Evolutionary conservation across 2,329 filamentous ascomycete species (phyloP).

Genomic region (Colletotrichum horii): DNA sequence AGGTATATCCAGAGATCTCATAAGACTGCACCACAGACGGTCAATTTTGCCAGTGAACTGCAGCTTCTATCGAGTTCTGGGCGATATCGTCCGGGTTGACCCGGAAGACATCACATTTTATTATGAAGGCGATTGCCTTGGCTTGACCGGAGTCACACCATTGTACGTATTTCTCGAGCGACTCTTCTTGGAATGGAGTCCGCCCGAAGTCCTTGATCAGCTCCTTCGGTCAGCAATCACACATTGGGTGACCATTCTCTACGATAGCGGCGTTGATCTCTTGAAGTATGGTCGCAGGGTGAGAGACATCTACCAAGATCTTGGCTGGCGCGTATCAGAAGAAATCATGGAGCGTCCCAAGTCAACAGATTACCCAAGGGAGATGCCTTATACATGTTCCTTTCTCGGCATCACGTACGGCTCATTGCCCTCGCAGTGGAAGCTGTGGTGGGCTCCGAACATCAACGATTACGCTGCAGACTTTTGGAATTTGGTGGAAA

Average conservation of each 20-base stretch:
- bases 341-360: accelerated
- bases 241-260: background rate
- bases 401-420: background rate
- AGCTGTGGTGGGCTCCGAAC: background rate
- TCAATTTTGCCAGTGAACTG: background rate
- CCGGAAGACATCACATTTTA: background rate
- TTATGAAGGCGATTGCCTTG: accelerated
- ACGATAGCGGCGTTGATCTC: background rate
- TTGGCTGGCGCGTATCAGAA: background rate
- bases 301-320: accelerated
- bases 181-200: accelerated
- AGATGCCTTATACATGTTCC: background rate
- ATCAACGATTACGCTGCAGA: background rate
- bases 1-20: accelerated
- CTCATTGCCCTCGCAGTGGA: background rate
- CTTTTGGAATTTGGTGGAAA: background rate
- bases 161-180: accelerated
- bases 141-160: accelerated
- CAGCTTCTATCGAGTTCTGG: background rate
- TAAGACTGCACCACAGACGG: accelerated
- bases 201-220: background rate
- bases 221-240: background rate
- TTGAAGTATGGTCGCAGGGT: accelerated
- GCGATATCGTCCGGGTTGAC: accelerated
- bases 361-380: accelerated